Percentiles rank a stretch among this genome's conserved stretches.
Evolutionary conservation across 306 rosid genomes (phyloP).

Genomic region (Oxytropis ochrocephala): DNA sequence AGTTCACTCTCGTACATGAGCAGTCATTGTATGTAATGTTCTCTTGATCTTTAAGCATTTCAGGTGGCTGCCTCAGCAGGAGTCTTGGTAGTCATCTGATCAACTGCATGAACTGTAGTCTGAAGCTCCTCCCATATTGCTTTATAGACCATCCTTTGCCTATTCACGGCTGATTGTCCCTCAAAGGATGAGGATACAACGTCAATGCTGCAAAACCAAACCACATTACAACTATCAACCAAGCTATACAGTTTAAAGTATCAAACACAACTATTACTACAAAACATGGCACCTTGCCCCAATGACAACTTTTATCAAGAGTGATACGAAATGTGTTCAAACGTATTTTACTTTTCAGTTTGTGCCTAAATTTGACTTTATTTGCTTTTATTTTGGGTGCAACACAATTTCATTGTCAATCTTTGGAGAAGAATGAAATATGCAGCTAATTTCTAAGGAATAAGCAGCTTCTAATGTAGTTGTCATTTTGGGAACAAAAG

Average conservation of each 20-base stretch:
- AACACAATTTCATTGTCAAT: conserved; percentile 8
- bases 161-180: conserved; percentile 83
- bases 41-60: conserved; percentile 15
- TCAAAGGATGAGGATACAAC: conserved; percentile 74
- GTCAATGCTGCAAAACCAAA: conserved; percentile 53
- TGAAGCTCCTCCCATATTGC: conserved; percentile 99
- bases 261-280: conserved; percentile 9
- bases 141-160: conserved; percentile 97
- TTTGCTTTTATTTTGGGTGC: not conserved
- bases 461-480: not conserved
- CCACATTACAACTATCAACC: conserved; percentile 5
- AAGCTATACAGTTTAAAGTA: not conserved
- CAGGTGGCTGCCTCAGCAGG: conserved; percentile 59
- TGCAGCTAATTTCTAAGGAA: not conserved
- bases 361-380: not conserved
- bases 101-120: conserved; percentile 87
- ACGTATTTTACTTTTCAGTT: not conserved
- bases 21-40: not conserved
- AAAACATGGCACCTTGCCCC: conserved; percentile 2
- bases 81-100: conserved; percentile 85
- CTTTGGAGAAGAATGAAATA: not conserved
- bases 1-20: not conserved
- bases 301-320: not conserved
- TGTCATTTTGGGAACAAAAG: conserved; percentile 1
- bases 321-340: not conserved